Evolutionary conservation across 2,329 filamentous ascomycete species (phyloP).

Genomic region (Shiraia bambusicola): DNA sequence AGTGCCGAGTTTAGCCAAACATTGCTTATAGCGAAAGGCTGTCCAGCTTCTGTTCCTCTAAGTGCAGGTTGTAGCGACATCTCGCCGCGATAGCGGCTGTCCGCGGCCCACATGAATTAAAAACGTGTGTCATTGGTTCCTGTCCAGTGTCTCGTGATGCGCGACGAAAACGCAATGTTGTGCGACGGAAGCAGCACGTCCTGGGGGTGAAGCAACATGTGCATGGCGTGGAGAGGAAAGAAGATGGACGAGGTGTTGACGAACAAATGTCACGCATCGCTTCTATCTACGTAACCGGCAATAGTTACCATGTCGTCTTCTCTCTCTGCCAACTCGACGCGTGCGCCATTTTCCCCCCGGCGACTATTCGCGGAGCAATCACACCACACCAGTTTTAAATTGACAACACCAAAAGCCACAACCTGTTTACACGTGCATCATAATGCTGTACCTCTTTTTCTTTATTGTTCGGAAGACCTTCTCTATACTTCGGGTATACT

Average conservation of each 20-base stretch:
- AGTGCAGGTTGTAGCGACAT: conserved; percentile 18
- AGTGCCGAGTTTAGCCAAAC: conserved; percentile 30
- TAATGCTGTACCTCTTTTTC: not conserved
- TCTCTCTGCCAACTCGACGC: conserved; percentile 12
- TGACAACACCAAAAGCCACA: too few species aligned
- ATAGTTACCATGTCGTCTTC: conserved; percentile 17
- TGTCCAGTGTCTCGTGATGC: conserved; percentile 11
- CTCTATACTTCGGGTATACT: too few species aligned
- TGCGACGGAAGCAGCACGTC: not conserved
- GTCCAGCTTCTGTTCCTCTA: conserved; percentile 17
- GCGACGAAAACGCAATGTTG: conserved; percentile 5
- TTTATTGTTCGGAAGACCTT: not conserved
- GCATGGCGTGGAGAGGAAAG: not conserved
- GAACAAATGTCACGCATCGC: not conserved
- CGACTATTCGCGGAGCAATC: conserved; percentile 12
- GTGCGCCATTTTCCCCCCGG: conserved; percentile 16
- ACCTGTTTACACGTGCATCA: too few species aligned
- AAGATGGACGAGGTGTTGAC: not conserved
- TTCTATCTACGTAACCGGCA: conserved; percentile 9
- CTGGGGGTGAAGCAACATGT: not conserved
- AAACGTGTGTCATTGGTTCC: conserved; percentile 23
- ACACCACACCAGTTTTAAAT: conserved; percentile 13
- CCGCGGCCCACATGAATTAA: conserved; percentile 23
- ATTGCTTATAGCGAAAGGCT: conserved; percentile 23
- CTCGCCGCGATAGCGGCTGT: conserved; percentile 21